Conservation (phyloP, 306 rosid genomes). For the Aeschynomene evenia region DNA sequence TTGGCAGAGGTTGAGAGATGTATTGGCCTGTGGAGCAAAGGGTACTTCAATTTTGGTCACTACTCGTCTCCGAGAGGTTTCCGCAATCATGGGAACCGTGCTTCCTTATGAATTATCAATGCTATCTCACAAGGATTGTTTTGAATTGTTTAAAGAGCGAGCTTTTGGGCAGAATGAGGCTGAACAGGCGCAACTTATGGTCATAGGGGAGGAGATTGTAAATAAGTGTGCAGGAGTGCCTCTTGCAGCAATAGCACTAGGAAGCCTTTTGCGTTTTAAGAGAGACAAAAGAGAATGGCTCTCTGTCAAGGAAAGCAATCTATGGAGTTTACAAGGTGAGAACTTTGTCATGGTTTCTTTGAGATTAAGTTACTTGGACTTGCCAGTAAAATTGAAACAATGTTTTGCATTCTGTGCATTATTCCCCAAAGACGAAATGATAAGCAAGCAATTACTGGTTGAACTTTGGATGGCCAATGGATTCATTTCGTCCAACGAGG, state of each 20-base stretch:
- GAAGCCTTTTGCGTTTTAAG: constrained; percentile 27
- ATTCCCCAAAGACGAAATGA: constrained; percentile 4
- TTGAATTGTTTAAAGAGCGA: constrained; percentile 32
- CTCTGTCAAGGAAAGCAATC: not conserved
- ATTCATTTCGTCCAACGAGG: constrained; percentile 3
- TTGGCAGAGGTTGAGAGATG: constrained; percentile 33
- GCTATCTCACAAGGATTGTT: constrained; percentile 36
- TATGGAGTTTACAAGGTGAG: constrained; percentile 9
- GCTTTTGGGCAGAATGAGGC: constrained; percentile 26
- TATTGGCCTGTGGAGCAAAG: constrained; percentile 30
- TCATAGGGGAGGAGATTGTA: constrained; percentile 29
- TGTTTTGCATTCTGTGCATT: constrained; percentile 36
- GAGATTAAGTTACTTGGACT: constrained; percentile 23
- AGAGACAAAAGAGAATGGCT: constrained; percentile 4
- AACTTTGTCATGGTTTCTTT: constrained; percentile 10
- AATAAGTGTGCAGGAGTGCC: constrained; percentile 36
- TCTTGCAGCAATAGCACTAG: constrained; percentile 31
- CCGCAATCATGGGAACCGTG: constrained; percentile 22
- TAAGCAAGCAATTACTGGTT: constrained; percentile 5
- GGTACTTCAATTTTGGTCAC: constrained; percentile 45
- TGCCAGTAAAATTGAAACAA: not conserved
- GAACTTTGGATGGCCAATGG: constrained; percentile 38
- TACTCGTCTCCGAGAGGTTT: constrained; percentile 29
- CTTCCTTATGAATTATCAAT: not conserved
- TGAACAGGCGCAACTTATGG: constrained; percentile 20